Conservation (phyloP, 2,329 filamentous ascomycete genomes). For the Leptodontidium sp. region DNA sequence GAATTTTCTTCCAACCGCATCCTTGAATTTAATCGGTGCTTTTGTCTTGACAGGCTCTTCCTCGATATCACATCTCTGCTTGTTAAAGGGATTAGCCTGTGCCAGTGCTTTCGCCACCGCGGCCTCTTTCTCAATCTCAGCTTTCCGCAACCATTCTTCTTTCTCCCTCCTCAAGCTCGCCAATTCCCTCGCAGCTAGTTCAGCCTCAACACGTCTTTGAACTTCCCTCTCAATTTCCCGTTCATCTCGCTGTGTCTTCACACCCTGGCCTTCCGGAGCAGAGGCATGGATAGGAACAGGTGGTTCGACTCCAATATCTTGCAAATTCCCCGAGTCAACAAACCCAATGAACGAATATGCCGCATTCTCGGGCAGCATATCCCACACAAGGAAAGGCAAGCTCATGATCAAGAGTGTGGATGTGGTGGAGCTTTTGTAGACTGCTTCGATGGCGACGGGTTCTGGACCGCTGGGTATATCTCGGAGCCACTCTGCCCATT, state of each 20-base stretch:
- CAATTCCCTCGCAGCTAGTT: background rate
- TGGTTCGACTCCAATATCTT: too few species aligned
- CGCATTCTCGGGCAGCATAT: slow-evolving; percentile 21
- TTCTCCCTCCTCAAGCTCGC: background rate
- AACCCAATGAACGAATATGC: slow-evolving; percentile 24
- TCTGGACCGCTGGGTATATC: slow-evolving; percentile 17
- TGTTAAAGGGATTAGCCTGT: background rate
- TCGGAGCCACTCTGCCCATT: slow-evolving; percentile 18
- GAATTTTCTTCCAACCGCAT: slow-evolving; percentile 89
- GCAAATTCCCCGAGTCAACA: background rate
- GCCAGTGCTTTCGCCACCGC: background rate
- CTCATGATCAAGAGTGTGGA: slow-evolving; percentile 21
- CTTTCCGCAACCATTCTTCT: background rate
- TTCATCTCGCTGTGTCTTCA: too few species aligned
- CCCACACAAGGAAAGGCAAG: slow-evolving; percentile 23
- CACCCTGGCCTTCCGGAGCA: background rate
- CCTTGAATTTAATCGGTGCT: slow-evolving; percentile 83
- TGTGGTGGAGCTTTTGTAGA: slow-evolving; percentile 13
- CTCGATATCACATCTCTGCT: background rate
- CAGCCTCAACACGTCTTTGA: background rate
- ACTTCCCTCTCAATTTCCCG: background rate
- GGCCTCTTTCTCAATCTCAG: background rate
- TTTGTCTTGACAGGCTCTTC: background rate
- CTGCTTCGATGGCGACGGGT: slow-evolving; percentile 20
- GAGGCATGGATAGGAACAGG: background rate